Evolutionary conservation across 768 basidiomycete species (phyloP).

Genomic region (Serendipita indica): DNA sequence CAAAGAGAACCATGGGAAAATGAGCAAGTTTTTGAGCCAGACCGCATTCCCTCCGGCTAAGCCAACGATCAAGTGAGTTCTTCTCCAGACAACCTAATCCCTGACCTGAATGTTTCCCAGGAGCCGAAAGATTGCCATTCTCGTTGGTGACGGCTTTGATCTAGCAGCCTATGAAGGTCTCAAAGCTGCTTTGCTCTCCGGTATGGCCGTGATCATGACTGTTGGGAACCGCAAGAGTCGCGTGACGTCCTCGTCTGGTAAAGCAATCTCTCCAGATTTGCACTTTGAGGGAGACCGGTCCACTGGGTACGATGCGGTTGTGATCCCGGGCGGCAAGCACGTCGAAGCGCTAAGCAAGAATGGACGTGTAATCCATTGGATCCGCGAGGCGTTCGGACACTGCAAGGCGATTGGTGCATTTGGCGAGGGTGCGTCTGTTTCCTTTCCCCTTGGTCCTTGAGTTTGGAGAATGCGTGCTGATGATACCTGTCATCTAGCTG

Average conservation of each 20-base stretch:
- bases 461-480: background rate
- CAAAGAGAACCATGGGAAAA: slow-evolving; percentile 43
- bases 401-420: slow-evolving; percentile 69
- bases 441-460: background rate
- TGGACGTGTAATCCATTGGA: slow-evolving; percentile 68
- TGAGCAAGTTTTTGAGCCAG: slow-evolving; percentile 44
- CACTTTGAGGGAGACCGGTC: slow-evolving; percentile 66
- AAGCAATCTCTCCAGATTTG: slow-evolving; percentile 43
- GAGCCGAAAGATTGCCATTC: slow-evolving; percentile 62
- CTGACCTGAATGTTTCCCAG: slow-evolving; percentile 18
- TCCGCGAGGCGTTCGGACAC: slow-evolving; percentile 75
- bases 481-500: slow-evolving; percentile 29
- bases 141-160: slow-evolving; percentile 65
- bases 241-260: slow-evolving; percentile 26
- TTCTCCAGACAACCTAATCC: slow-evolving; percentile 13
- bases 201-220: slow-evolving; percentile 44
- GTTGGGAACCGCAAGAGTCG: slow-evolving; percentile 53
- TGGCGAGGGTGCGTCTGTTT: slow-evolving; percentile 41
- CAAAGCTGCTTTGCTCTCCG: slow-evolving; percentile 35
- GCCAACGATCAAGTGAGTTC: slow-evolving; percentile 35
- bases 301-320: slow-evolving; percentile 69
- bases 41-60: slow-evolving; percentile 35
- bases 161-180: slow-evolving; percentile 42
- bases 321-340: slow-evolving; percentile 55
- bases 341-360: slow-evolving; percentile 40